Evolutionary conservation across 805 yeast genomes (phyloP).

Genomic region (Candida arabinofermentans): DNA sequence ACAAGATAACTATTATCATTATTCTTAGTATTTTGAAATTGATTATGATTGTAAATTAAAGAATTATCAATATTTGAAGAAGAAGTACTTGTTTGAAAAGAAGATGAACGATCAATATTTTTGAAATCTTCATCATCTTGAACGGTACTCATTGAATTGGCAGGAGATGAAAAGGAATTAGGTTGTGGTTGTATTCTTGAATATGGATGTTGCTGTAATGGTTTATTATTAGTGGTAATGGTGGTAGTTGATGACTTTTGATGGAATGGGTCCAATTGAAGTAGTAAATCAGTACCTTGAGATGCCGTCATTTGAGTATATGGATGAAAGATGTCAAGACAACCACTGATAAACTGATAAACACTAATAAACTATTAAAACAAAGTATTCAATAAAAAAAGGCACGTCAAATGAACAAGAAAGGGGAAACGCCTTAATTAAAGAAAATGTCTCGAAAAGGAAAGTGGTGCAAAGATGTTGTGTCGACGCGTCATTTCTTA

Average conservation of each 20-base stretch:
- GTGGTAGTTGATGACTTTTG: not conserved
- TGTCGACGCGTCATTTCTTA: not conserved
- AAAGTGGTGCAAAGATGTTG: not conserved
- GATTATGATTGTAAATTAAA: conserved; percentile 4
- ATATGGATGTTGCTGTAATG: not conserved
- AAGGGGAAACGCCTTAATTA: too few species aligned
- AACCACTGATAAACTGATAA: too few species aligned
- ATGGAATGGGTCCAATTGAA: not conserved
- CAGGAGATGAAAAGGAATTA: conserved; percentile 17
- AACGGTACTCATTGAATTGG: conserved; percentile 29
- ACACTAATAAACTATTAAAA: too few species aligned
- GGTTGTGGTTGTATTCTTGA: not conserved
- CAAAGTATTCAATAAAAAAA: too few species aligned
- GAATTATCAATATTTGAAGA: conserved; percentile 16
- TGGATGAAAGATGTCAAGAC: not conserved
- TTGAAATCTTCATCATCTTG: conserved; percentile 34
- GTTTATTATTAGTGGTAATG: not conserved
- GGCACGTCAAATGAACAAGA: too few species aligned
- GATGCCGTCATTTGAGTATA: not conserved
- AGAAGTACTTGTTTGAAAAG: conserved; percentile 34
- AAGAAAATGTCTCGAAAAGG: not conserved
- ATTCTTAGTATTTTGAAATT: not conserved
- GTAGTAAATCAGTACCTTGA: not conserved
- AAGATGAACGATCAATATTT: conserved; percentile 30
- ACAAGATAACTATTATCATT: not conserved